Evolutionary conservation across 179 eudicot genomes (phyloP), one percentile per base, ranked within the genome.

Genomic region (Amaranthus tricolor): DNA sequence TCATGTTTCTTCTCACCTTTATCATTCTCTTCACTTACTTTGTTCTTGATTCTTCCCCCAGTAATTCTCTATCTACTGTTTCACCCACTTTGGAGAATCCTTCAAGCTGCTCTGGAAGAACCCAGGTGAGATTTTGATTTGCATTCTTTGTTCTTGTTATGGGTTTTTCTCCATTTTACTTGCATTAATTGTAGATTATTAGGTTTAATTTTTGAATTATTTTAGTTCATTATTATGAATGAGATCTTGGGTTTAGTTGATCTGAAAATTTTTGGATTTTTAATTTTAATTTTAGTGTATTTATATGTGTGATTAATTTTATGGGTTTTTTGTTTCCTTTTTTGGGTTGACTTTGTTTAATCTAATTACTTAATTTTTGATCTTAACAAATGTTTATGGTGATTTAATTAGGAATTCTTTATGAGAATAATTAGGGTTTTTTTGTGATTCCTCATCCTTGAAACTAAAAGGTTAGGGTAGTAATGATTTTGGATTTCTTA

Each of bases 1-100:
- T 88, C 11, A 83, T 81, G 84, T 80, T 88, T 56, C 85, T 89
- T 57, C 72, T 82, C 16, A 68, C 82, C 44, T 80, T 88, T 45
- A 52, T 81, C 1, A 74, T 88, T 56, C 74, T 89, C 10, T 64
- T 86, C 47, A 79, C 80, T 62, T 82, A 71, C 47, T 84, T 84
- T 68, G 70, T 74, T 74, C 52, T 79, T 9, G 90, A 84, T 70
- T 56, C 72, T 74, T 68, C 72, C 9, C 19, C 70, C 50, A 11
- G 31, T 24, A 74, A 44, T 63, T 62, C 62, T 64, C 7, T 72
- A 6, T 72, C 77, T 62, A 67, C 60, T 51, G 6, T 65, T 15
- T 11, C 66, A 61, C 6, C 73, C 15, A 11, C 70, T 67, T 54
- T 66, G 21, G 77, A 76, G 62, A 21, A 52, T 77, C 7, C 62